A percentile compares a stretch with the other conserved stretches of the same genome.
phyloP scores from a whole-genome alignment of 1,284 basidiomycete species.

The Naganishia sp. region DNA sequence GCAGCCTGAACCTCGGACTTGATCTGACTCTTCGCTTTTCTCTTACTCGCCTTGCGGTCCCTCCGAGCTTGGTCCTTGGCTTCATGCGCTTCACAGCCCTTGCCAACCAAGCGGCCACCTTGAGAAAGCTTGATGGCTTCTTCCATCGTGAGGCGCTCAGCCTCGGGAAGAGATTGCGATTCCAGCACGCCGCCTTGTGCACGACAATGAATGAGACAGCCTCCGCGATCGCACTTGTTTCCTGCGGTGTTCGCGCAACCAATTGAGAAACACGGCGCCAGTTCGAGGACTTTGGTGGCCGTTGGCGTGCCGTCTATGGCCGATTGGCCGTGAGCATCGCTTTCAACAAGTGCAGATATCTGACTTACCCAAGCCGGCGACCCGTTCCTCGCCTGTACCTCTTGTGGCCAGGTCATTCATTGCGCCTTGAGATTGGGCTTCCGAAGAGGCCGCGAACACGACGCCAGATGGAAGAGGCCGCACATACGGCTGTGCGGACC shows the following conservation, averaged over 20 bases:
- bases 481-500: constrained; percentile 84
- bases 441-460: constrained; percentile 1
- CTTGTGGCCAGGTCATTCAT: constrained; percentile 33
- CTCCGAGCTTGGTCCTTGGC: constrained; percentile 48
- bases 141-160: constrained; percentile 40
- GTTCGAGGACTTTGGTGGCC: neutral
- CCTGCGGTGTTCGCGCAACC: constrained; percentile 47
- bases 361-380: constrained; percentile 12
- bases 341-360: neutral
- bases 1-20: constrained; percentile 62
- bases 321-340: neutral
- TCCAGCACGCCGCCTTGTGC: constrained; percentile 43
- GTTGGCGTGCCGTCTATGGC: constrained; percentile 16
- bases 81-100: constrained; percentile 55
- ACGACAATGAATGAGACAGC: constrained; percentile 53
- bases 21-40: constrained; percentile 86
- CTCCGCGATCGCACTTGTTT: constrained; percentile 44
- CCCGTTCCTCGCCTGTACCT: constrained; percentile 33
- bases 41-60: constrained; percentile 44
- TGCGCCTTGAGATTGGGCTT: constrained; percentile 11
- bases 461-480: constrained; percentile 56
- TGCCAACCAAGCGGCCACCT: constrained; percentile 45
- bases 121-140: constrained; percentile 40
- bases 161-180: constrained; percentile 41
- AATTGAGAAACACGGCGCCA: constrained; percentile 25